These are phyloP conservation scores for Teratosphaeria zuluensis DNA, from an alignment of 2,329 filamentous ascomycete species.

Conservation along the genomic window DNA sequence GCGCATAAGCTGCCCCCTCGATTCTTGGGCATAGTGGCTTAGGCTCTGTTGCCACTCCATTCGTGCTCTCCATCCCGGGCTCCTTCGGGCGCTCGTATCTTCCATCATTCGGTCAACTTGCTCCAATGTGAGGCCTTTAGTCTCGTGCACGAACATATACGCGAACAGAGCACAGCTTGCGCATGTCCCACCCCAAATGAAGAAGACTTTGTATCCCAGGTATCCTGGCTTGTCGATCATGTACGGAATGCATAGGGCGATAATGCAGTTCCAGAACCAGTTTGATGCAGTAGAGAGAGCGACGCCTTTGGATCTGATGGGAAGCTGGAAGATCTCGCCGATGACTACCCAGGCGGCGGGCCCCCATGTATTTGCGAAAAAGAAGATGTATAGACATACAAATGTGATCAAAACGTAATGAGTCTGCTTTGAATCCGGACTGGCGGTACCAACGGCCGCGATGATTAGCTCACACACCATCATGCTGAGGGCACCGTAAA, in stretches of 20 bases:
- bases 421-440: conserved; percentile 40
- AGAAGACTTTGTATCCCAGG: conserved; percentile 39
- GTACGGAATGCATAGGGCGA: conserved; percentile 64
- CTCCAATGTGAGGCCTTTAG: conserved; percentile 31
- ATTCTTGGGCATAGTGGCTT: background rate
- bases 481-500: conserved; percentile 73
- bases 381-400: conserved; percentile 87
- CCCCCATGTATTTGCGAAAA: conserved; percentile 82
- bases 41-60: conserved; percentile 21
- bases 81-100: conserved; percentile 35
- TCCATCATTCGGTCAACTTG: conserved; percentile 34
- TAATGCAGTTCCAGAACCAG: conserved; percentile 64
- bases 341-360: conserved; percentile 56
- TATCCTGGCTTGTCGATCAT: conserved; percentile 54
- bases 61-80: conserved; percentile 21
- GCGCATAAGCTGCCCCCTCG: background rate
- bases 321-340: conserved; percentile 79
- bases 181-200: conserved; percentile 34
- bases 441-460: conserved; percentile 50
- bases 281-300: conserved; percentile 80
- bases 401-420: conserved; percentile 58
- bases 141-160: conserved; percentile 31
- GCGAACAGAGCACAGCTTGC: conserved; percentile 25
- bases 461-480: conserved; percentile 77
- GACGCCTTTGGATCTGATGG: conserved; percentile 47